Percentiles rank a stretch among this genome's conserved stretches.
Evolutionary conservation across 768 basidiomycete species (phyloP).

Genomic region (Hortiboletus flavorubellus): DNA sequence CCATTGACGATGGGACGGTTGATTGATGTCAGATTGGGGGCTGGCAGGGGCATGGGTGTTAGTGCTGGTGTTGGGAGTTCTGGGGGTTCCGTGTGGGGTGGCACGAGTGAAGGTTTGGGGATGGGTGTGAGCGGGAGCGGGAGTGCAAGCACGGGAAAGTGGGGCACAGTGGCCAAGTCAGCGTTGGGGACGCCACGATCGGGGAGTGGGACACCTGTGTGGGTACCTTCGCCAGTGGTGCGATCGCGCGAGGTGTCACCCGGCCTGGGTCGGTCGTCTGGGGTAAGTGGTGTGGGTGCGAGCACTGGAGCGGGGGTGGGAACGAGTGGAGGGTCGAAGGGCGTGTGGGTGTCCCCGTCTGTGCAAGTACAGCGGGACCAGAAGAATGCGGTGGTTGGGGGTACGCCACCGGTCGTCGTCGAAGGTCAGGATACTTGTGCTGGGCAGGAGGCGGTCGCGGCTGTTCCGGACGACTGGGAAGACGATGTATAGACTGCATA

Average conservation of each 20-base stretch:
- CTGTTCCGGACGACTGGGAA: constrained; percentile 56
- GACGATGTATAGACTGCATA: constrained; percentile 38
- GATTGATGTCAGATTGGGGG: constrained; percentile 45
- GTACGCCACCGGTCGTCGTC: not conserved
- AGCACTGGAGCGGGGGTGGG: not conserved
- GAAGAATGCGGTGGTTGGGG: not conserved
- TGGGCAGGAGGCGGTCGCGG: constrained; percentile 3
- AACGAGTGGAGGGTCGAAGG: not conserved
- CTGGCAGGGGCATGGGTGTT: constrained; percentile 8
- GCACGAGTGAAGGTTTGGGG: not conserved
- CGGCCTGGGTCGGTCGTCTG: constrained; percentile 2
- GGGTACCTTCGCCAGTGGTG: constrained; percentile 17
- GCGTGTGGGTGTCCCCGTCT: constrained; percentile 21
- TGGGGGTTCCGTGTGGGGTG: not conserved
- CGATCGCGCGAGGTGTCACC: constrained; percentile 9
- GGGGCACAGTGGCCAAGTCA: constrained; percentile 20
- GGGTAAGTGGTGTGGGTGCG: not conserved
- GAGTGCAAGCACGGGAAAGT: not conserved
- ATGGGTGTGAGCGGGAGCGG: not conserved
- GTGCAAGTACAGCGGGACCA: constrained; percentile 16
- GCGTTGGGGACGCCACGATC: not conserved
- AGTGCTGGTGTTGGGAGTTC: not conserved
- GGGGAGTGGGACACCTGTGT: constrained; percentile 9
- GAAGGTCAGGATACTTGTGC: not conserved
- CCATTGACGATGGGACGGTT: constrained; percentile 53